A percentile compares a stretch with the other conserved stretches of the same genome.
Evolutionary conservation across 75 land plant genomes (phyloP).

Genomic region (Chamaecyparis obtusa): DNA sequence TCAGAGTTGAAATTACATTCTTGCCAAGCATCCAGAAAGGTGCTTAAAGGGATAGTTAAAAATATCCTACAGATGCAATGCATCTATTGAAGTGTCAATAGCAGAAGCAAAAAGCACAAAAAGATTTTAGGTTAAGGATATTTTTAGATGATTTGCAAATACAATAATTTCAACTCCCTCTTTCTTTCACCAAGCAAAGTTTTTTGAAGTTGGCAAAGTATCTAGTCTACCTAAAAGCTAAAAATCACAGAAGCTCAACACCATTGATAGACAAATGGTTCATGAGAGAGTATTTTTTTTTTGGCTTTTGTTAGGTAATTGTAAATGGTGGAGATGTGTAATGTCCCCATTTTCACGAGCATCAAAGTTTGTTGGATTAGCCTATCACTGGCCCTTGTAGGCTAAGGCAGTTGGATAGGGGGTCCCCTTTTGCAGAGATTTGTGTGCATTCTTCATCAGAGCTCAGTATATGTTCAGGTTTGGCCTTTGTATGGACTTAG

Average conservation of each 20-base stretch:
- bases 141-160: background rate
- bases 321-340: background rate
- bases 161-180: background rate
- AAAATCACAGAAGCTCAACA: background rate
- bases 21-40: no score
- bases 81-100: background rate
- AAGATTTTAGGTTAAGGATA: background rate
- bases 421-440: no score
- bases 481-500: no score
- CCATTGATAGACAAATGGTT: background rate
- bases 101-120: background rate
- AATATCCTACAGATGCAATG: no score
- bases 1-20: no score
- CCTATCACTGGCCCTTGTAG: no score
- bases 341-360: no score
- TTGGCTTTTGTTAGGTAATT: background rate
- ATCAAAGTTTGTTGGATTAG: no score
- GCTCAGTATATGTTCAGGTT: no score
- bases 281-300: background rate
- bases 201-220: background rate
- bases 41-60: no score
- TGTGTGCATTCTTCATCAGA: no score
- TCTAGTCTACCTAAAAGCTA: background rate
- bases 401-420: no score
- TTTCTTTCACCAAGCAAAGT: background rate